Evolutionary conservation across 2,329 filamentous ascomycete genomes (phyloP), one percentile per base, ranked within the genome.

Genomic region (Penicillium griseofulvum): DNA sequence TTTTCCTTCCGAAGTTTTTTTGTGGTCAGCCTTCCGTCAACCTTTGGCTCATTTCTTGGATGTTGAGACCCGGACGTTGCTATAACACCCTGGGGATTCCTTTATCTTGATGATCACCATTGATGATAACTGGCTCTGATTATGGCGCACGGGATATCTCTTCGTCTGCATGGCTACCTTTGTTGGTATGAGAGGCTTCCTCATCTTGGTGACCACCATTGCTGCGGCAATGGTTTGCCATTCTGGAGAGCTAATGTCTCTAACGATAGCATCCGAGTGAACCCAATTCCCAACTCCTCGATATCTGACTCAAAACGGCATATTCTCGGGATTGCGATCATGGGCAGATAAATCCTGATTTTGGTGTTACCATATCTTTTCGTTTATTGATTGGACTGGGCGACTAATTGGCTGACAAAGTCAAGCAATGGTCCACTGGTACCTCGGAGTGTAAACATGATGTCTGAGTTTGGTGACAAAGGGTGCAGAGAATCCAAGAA

Each of bases 351-450:
- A 33, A 62, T 44, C n/a, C 48, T 43, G 37, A 62, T 62, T 9
- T 62, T 9, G 58, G 51, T 2, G 60, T 56, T 26, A 11, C 37
- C 45, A 62, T 62, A 36, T 62, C 60, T 34, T 55, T 62, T 5
- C 56, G 58, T 28, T 61, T 62, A 14, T 57, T 45, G 55, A 38
- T 41, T 53, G 28, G 54, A 49, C 31, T 46, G 29, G 19, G 29
- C 44, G 19, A 46, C 14, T 34, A 14, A n/a, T 34, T 24, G 14
- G 17, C 24, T 46, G 29, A 34, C 29, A 24, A 24, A 24, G 10
- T 19, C 19, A 24, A 46, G 14, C 9, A 24, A 16, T 9, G 34
- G n/a, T n/a, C n/a, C n/a, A n/a, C n/a, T n/a, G n/a, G 29, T 16
- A 22, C 22, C 22, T 22, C n/a, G 29, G 34, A 34, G 8, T 14